These are phyloP conservation scores for Wallacemonas sp. DNA, from an alignment of 208 protist species.

Conservation along the genomic window DNA sequence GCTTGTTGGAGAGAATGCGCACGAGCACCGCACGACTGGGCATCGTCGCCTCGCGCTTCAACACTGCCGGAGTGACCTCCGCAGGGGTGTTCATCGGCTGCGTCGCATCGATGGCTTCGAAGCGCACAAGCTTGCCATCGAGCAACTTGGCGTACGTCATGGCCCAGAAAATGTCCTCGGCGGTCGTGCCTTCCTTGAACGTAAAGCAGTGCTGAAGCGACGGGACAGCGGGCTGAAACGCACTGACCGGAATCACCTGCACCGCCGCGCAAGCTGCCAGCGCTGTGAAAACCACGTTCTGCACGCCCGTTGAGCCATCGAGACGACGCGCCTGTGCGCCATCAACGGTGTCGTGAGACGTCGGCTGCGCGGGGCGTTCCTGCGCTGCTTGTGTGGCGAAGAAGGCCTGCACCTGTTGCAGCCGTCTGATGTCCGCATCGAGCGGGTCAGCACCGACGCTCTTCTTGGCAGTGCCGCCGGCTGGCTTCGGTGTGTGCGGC, in stretches of 20 bases:
- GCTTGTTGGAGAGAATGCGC: slow-evolving; percentile 77
- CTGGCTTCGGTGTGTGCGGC: not conserved
- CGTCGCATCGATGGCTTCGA: slow-evolving; percentile 53
- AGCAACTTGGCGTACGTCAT: slow-evolving; percentile 51
- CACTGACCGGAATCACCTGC: slow-evolving; percentile 61
- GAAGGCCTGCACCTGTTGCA: slow-evolving; percentile 30
- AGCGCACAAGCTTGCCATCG: slow-evolving; percentile 86
- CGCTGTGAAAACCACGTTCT: slow-evolving; percentile 72
- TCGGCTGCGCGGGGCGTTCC: not conserved
- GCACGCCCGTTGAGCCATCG: slow-evolving; percentile 72
- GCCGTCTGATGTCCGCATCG: slow-evolving; percentile 19
- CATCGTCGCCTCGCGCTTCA: slow-evolving; percentile 62
- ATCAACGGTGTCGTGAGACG: no score
- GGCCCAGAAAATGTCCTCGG: slow-evolving; percentile 69
- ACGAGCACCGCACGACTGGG: slow-evolving; percentile 54
- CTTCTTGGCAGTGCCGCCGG: not conserved
- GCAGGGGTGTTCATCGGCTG: not conserved
- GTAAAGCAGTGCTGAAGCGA: slow-evolving; percentile 75
- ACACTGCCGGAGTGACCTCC: slow-evolving; percentile 4
- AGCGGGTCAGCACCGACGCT: slow-evolving; percentile 1
- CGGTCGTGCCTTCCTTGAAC: slow-evolving; percentile 67
- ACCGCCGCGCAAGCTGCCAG: slow-evolving; percentile 47
- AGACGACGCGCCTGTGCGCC: not conserved
- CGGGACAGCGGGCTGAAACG: slow-evolving; percentile 42
- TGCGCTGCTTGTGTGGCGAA: slow-evolving; percentile 12